phyloP scores from a whole-genome alignment of 768 basidiomycete genomes.

The Boletus fagicola region DNA sequence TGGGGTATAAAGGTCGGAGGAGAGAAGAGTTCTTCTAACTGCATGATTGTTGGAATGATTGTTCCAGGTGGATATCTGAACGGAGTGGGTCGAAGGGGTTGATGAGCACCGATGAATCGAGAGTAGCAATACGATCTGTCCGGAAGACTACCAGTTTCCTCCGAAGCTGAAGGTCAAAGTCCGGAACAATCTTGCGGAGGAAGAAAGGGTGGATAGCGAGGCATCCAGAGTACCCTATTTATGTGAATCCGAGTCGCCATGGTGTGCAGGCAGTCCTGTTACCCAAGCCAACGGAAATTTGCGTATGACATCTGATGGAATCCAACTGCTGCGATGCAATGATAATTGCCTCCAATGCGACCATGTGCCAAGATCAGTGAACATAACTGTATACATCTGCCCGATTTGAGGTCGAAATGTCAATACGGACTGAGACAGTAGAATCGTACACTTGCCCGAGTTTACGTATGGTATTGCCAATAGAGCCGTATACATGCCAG shows the following conservation, averaged over 20 bases:
- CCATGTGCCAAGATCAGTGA: background rate
- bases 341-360: background rate
- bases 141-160: background rate
- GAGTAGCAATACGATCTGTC: background rate
- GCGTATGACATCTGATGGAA: background rate
- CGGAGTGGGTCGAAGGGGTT: too few relatives aligned
- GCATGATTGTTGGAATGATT: constrained; percentile 8
- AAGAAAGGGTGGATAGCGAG: background rate
- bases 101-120: background rate
- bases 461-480: background rate
- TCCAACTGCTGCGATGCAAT: too few relatives aligned
- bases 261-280: background rate
- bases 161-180: background rate
- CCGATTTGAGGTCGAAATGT: background rate
- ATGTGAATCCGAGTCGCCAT: background rate
- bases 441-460: background rate
- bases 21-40: background rate
- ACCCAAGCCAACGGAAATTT: background rate
- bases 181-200: background rate
- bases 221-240: background rate
- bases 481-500: too few relatives aligned
- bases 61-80: background rate
- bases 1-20: background rate
- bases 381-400: too few relatives aligned
- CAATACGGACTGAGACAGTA: background rate